Evolutionary conservation across 495 filamentous ascomycete species (phyloP), one percentile per base, ranked within the genome.

Genomic region (Penicillium pulvis): DNA sequence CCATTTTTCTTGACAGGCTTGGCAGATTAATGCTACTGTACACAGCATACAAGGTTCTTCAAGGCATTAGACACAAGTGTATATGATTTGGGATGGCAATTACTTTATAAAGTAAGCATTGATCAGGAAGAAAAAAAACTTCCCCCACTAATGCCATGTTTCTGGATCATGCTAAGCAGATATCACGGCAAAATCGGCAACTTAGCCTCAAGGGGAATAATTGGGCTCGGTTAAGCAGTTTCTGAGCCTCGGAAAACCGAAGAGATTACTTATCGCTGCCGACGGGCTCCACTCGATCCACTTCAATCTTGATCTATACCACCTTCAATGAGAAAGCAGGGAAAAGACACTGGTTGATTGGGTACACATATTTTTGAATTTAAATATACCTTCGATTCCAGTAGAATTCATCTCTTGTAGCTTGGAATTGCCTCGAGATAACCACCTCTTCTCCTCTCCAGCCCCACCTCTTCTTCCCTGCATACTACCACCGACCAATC

Each of bases 181-280:
- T 49, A 31, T n/a, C 17, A 28, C 46, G 46, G 46, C 46, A 49
- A 49, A 49, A n/a, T n/a, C 46, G 46, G 46, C 46, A 49, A 49
- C 46, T 49, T 49, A 49, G 16, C 46, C 46, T 28, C n/a, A 49
- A 26, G 23, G 14, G 46, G 46, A 26, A 48, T 16, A 23, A 3
- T 47, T 7, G 14, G 8, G n/a, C 44, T 31, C 46, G 46, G 46
- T 49, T 49, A 49, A 30, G 24, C 26, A n/a, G 12, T 33, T 28
- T 14, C 10, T 6, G 16, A n/a, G 46, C 46, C 46, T 47, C 44
- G 44, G 44, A 47, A 24, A 14, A 6, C 42, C 42, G 42, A 45
- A 23, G 42, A 47, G 2, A 14, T 46, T 11, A 26, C 19, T 47
- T 28, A 47, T 47, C 10, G 14, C 6, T 26, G 44, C 44, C 44